Percentiles rank a stretch among this genome's conserved stretches.
These are phyloP conservation scores for Aurifilum marmelostoma DNA, from an alignment of 2,329 filamentous ascomycete genomes.

Conservation along the genomic window DNA sequence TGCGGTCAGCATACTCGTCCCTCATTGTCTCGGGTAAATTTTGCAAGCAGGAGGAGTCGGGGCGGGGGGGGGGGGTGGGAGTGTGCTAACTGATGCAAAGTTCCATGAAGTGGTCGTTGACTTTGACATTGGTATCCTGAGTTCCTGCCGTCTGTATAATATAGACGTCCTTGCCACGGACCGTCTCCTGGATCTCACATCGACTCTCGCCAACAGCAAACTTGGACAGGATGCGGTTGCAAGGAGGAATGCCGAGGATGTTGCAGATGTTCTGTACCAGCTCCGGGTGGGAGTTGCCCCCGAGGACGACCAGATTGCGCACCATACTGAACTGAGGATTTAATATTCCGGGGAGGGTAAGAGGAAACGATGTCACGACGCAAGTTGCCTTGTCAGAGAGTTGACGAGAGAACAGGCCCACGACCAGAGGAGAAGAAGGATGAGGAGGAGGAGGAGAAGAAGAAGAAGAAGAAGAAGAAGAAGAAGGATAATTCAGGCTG, in stretches of 20 bases:
- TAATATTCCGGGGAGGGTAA: neutral
- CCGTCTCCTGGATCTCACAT: constrained; percentile 93
- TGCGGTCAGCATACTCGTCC: constrained; percentile 36
- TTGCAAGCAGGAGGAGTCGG: neutral
- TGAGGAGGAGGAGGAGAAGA: too few relatives aligned
- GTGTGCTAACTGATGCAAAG: constrained; percentile 87
- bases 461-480: neutral
- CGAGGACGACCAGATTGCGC: constrained; percentile 90
- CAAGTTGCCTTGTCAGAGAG: neutral
- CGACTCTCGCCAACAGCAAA: constrained; percentile 94
- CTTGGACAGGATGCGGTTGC: constrained; percentile 83
- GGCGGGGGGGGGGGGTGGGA: constrained; percentile 30
- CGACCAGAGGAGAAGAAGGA: neutral
- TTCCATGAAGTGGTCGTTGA: constrained; percentile 97
- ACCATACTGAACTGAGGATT: constrained; percentile 66
- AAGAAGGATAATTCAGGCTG: neutral
- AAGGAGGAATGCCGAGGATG: constrained; percentile 81
- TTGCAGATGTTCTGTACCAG: constrained; percentile 87
- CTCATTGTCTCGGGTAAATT: neutral
- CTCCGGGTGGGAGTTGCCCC: constrained; percentile 88
- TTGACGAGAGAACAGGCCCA: neutral
- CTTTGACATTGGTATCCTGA: constrained; percentile 59
- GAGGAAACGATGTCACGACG: neutral
- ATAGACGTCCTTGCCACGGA: constrained; percentile 97
- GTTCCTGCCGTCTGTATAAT: constrained; percentile 89